These are phyloP conservation scores for Microsporum audouinii DNA, from an alignment of 2,329 filamentous ascomycete species.

Conservation along the genomic window DNA sequence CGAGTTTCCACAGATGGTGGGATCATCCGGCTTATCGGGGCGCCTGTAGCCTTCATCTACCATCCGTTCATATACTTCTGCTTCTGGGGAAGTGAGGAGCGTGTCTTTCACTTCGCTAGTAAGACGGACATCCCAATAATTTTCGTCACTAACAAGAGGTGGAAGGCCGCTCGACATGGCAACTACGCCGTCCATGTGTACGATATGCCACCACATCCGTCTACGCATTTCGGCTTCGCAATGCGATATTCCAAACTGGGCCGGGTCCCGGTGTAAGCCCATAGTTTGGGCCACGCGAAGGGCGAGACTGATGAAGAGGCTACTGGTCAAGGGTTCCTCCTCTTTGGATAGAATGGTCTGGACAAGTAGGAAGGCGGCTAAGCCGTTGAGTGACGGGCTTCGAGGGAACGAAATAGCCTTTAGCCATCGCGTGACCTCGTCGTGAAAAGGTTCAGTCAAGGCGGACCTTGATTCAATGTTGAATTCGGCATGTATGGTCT, in stretches of 20 bases:
- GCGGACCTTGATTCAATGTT: conserved; percentile 25
- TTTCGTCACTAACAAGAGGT: conserved; percentile 37
- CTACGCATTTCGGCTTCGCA: conserved; percentile 37
- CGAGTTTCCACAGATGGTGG: conserved; percentile 30
- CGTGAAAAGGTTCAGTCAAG: conserved; percentile 30
- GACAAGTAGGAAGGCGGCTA: conserved; percentile 38
- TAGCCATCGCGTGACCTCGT: conserved; percentile 35
- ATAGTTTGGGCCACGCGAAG: conserved; percentile 39
- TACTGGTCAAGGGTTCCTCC: conserved; percentile 39
- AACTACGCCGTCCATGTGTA: conserved; percentile 40
- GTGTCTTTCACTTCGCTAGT: conserved; percentile 39
- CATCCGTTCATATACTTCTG: conserved; percentile 27
- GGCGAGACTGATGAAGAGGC: conserved; percentile 38
- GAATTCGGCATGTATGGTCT: conserved; percentile 33
- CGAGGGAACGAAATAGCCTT: conserved; percentile 35
- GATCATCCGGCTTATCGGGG: conserved; percentile 33
- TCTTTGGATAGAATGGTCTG: conserved; percentile 38
- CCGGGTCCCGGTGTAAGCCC: conserved; percentile 39
- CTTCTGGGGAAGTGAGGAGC: conserved; percentile 28
- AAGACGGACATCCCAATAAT: conserved; percentile 38
- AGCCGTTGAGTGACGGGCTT: conserved; percentile 34
- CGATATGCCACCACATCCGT: conserved; percentile 40
- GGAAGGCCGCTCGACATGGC: conserved; percentile 40
- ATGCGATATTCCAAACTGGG: conserved; percentile 36
- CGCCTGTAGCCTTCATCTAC: conserved; percentile 24